Evolutionary conservation across 2,329 filamentous ascomycete genomes (phyloP).

Genomic region (Fusarium poae): DNA sequence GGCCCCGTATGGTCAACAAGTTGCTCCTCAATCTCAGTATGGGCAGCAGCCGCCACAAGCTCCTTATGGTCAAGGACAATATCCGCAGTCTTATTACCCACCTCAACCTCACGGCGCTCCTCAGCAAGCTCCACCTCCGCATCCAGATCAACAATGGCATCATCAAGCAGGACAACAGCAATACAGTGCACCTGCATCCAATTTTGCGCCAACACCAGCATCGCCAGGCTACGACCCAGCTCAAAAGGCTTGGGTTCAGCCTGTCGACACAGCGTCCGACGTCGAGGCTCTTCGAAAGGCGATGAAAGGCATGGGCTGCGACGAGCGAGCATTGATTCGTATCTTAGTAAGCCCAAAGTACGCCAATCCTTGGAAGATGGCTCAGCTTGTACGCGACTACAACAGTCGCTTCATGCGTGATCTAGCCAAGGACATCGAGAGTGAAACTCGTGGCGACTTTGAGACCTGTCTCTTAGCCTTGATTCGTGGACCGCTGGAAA

Average conservation of each 20-base stretch:
- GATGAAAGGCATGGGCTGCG: constrained; percentile 55
- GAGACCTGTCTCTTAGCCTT: constrained; percentile 51
- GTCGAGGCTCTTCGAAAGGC: constrained; percentile 51
- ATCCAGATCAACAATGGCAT: constrained; percentile 42
- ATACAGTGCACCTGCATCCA: constrained; percentile 21
- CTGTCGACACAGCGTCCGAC: constrained; percentile 51
- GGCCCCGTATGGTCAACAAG: constrained; percentile 28
- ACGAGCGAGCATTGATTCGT: constrained; percentile 50
- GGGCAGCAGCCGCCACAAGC: constrained; percentile 26
- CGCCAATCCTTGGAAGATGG: constrained; percentile 52
- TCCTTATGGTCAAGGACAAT: constrained; percentile 28
- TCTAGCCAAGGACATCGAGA: constrained; percentile 52
- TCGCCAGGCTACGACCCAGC: constrained; percentile 50
- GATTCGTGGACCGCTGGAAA: constrained; percentile 50
- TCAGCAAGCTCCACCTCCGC: constrained; percentile 28
- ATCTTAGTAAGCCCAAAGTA: constrained; percentile 52
- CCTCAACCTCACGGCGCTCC: constrained; percentile 33
- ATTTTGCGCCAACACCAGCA: constrained; percentile 44
- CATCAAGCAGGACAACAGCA: constrained; percentile 31
- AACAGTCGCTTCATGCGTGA: constrained; percentile 53
- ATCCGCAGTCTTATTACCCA: constrained; percentile 20
- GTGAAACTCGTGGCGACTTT: constrained; percentile 51
- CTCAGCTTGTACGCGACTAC: constrained; percentile 51
- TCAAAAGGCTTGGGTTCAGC: constrained; percentile 45
- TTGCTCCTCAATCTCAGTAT: constrained; percentile 39